Conservation (phyloP, 768 basidiomycete genomes). For the Suillus americanus region DNA sequence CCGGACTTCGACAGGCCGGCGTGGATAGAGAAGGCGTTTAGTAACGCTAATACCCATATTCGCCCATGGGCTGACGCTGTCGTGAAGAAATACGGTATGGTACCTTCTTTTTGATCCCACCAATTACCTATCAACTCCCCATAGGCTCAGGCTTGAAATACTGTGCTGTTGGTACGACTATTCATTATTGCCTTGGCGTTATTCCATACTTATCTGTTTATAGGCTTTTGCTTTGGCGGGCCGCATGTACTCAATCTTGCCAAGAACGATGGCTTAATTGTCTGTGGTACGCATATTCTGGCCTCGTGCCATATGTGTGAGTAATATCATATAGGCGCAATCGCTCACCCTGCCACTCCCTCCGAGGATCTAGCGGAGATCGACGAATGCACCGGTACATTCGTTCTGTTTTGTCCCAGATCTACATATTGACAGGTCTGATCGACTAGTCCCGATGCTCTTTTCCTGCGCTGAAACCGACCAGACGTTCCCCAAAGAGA, state of each 20-base stretch:
- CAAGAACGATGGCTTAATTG: constrained; percentile 39
- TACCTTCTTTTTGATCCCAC: background rate
- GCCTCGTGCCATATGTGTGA: background rate
- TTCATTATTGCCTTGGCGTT: background rate
- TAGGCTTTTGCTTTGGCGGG: constrained; percentile 53
- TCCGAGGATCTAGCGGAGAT: constrained; percentile 40
- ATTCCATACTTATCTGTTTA: constrained; percentile 3
- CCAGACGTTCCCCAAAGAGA: constrained; percentile 43
- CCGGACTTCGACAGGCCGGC: constrained; percentile 40
- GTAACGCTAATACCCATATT: constrained; percentile 36
- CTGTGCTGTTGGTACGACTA: constrained; percentile 37
- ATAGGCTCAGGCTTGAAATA: constrained; percentile 30
- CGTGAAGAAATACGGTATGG: constrained; percentile 41
- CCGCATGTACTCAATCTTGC: constrained; percentile 43
- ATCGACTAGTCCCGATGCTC: constrained; percentile 46
- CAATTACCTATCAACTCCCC: constrained; percentile 2
- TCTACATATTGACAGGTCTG: background rate
- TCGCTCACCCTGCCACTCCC: constrained; percentile 47
- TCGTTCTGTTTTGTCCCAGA: background rate
- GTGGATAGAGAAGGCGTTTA: constrained; percentile 38
- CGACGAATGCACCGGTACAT: constrained; percentile 45
- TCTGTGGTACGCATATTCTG: constrained; percentile 29
- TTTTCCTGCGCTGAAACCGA: constrained; percentile 53
- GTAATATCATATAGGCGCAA: constrained; percentile 31
- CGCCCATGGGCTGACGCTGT: constrained; percentile 47